These are phyloP conservation scores for Penicillium sp. DNA, from an alignment of 2,329 filamentous ascomycete genomes.

Conservation along the genomic window DNA sequence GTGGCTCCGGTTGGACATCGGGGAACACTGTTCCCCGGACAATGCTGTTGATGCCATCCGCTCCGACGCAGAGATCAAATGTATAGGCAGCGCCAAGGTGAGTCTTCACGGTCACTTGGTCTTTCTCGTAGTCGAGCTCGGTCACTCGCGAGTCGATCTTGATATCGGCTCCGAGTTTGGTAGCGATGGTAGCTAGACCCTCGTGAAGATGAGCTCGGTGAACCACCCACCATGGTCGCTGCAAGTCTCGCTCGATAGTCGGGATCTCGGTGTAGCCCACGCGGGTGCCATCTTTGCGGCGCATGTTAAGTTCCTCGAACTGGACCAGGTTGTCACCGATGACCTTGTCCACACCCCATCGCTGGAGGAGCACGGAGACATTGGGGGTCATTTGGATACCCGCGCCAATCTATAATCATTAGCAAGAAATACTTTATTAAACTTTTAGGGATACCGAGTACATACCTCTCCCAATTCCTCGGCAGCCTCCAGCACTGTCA, in stretches of 20 bases:
- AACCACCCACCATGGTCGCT: constrained; percentile 46
- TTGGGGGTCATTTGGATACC: constrained; percentile 43
- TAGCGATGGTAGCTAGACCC: constrained; percentile 41
- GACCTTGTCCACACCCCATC: constrained; percentile 39
- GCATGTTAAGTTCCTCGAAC: constrained; percentile 40
- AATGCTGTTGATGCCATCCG: constrained; percentile 42
- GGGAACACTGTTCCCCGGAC: constrained; percentile 41
- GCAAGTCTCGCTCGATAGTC: constrained; percentile 30
- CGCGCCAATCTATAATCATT: constrained; percentile 29
- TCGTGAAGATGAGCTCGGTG: constrained; percentile 48
- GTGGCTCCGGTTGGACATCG: constrained; percentile 37
- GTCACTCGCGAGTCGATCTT: constrained; percentile 37
- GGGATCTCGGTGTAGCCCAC: constrained; percentile 38
- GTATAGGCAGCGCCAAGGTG: constrained; percentile 24
- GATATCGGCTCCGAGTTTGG: constrained; percentile 37
- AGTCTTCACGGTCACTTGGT: constrained; percentile 30
- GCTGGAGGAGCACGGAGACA: constrained; percentile 37
- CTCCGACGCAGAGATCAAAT: constrained; percentile 40
- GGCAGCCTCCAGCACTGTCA: constrained; percentile 44
- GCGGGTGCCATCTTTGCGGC: constrained; percentile 38
- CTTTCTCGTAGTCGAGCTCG: constrained; percentile 27
- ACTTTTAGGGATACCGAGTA: not conserved
- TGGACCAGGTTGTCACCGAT: constrained; percentile 42
- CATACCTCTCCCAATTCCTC: constrained; percentile 41
- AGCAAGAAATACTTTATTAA: not conserved